phyloP scores from a whole-genome alignment of 257 asterid species.

The Solanum sitiens region DNA sequence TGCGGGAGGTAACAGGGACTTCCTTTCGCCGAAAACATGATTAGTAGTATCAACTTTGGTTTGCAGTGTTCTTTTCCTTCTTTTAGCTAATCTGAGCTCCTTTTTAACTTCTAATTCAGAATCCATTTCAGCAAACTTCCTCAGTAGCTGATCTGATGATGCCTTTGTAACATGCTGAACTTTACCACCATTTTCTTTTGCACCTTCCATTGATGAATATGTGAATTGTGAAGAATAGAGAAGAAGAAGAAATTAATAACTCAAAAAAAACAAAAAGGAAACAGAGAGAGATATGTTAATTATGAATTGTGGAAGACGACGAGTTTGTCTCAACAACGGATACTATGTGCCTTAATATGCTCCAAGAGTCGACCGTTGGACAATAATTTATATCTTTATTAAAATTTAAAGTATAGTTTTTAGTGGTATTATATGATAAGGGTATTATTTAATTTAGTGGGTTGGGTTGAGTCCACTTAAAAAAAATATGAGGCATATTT shows the following conservation, averaged over 20 bases:
- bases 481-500: neutral
- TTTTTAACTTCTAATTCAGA: slow-evolving; percentile 28
- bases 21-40: slow-evolving; percentile 24
- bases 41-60: neutral
- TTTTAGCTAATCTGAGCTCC: slow-evolving; percentile 40
- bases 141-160: slow-evolving; percentile 71
- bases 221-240: neutral
- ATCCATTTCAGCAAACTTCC: slow-evolving; percentile 69
- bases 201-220: neutral
- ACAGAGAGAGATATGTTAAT: neutral
- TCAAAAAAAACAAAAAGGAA: neutral
- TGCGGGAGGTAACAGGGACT: slow-evolving; percentile 41
- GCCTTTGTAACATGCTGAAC: slow-evolving; percentile 70
- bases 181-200: slow-evolving; percentile 14
- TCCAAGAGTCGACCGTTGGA: neutral
- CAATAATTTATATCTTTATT: neutral
- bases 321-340: neutral
- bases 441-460: neutral
- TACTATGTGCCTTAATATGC: neutral
- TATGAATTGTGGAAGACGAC: neutral
- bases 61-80: slow-evolving; percentile 19
- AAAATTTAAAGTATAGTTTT: neutral
- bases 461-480: neutral
- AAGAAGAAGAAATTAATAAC: neutral
- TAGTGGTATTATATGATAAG: neutral